Percentiles rank a stretch among this genome's conserved stretches.
Conservation (phyloP, 1,139 yeast species). For the Geotrichum fermentans region DNA sequence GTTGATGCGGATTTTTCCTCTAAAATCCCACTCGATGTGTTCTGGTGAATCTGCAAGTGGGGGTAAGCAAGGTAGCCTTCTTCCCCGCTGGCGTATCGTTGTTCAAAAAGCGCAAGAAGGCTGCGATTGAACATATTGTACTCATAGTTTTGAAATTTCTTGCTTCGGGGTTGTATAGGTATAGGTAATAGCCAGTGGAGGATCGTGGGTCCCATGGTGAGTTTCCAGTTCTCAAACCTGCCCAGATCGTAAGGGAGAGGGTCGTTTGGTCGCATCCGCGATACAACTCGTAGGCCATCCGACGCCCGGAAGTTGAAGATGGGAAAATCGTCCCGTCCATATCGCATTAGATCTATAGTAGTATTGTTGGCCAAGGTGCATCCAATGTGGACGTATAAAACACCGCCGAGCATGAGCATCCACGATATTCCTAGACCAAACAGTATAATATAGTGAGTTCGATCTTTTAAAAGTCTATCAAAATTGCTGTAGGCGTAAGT, state of each 20-base stretch:
- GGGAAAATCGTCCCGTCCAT: constrained; percentile 25
- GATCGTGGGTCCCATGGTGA: constrained; percentile 10
- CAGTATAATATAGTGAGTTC: constrained; percentile 34
- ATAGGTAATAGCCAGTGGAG: constrained; percentile 14
- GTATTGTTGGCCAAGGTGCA: constrained; percentile 33
- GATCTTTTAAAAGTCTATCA: too few relatives aligned
- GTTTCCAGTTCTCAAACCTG: constrained; percentile 13
- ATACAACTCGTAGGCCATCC: constrained; percentile 8
- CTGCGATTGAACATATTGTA: neutral
- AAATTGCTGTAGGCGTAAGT: neutral
- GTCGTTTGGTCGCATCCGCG: constrained; percentile 3
- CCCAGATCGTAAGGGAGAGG: constrained; percentile 37
- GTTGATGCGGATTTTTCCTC: too few relatives aligned
- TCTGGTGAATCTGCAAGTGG: constrained; percentile 9
- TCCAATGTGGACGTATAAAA: constrained; percentile 31
- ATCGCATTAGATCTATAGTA: constrained; percentile 37
- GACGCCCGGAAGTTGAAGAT: constrained; percentile 29
- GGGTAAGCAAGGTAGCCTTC: constrained; percentile 16
- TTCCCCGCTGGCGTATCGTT: constrained; percentile 5
- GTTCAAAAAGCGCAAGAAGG: constrained; percentile 1
- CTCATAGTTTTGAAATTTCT: neutral
- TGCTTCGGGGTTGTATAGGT: neutral
- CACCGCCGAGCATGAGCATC: constrained; percentile 26
- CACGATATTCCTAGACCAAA: constrained; percentile 31
- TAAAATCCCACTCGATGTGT: too few relatives aligned